phyloP scores from a whole-genome alignment of 2,329 filamentous ascomycete species.

The Apiospora pterosperma region DNA sequence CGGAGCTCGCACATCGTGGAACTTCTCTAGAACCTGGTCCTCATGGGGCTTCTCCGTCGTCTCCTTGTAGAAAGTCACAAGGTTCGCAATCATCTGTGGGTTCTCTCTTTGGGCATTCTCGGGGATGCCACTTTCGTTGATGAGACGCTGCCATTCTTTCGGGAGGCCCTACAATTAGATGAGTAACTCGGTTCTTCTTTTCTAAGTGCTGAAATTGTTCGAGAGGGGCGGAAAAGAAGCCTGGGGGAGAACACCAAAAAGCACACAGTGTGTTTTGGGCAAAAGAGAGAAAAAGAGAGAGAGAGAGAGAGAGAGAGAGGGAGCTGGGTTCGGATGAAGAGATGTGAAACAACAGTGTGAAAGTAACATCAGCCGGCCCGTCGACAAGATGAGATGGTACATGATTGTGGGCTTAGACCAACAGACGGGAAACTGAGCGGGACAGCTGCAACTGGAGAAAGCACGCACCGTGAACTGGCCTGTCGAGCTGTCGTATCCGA shows the following conservation, averaged over 20 bases:
- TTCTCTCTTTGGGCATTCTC: conserved; percentile 95
- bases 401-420: not conserved
- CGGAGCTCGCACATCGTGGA: conserved; percentile 74
- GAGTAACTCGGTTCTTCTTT: conserved; percentile 7
- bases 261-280: not conserved
- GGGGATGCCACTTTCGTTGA: conserved; percentile 93
- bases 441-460: not conserved
- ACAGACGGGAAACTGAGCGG: not conserved
- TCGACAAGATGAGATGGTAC: not conserved
- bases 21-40: conserved; percentile 92
- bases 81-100: conserved; percentile 91
- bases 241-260: conserved; percentile 9
- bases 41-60: conserved; percentile 77
- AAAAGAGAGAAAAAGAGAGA: not conserved
- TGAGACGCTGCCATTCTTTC: conserved; percentile 94
- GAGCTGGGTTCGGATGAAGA: not conserved
- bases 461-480: conserved; percentile 85
- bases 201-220: not conserved
- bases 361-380: not conserved
- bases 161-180: conserved; percentile 68
- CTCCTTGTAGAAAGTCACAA: conserved; percentile 96
- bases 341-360: not conserved
- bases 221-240: not conserved
- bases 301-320: not conserved
- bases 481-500: conserved; percentile 93